Evolutionary conservation across 2,329 filamentous ascomycete species (phyloP).

Genomic region (Fusarium subglutinans): DNA sequence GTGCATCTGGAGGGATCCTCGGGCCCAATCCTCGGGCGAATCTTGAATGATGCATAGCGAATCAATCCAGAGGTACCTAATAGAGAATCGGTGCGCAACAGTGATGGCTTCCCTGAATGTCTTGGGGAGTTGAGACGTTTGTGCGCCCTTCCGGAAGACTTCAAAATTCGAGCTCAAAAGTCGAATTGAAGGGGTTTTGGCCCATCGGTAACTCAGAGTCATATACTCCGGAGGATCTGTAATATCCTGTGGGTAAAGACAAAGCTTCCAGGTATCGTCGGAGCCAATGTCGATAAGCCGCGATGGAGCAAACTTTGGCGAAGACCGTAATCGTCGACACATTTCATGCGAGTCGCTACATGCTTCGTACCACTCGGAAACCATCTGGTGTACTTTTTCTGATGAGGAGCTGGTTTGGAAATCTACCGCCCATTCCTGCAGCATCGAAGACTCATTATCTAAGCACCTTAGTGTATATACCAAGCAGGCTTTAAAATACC

Average conservation of each 20-base stretch:
- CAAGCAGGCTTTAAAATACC: too few species aligned
- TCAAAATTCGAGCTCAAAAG: background rate
- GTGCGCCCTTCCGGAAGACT: background rate
- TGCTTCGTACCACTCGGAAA: background rate
- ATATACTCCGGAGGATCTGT: background rate
- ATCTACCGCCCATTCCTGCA: accelerated
- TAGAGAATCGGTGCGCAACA: background rate
- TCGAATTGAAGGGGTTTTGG: background rate
- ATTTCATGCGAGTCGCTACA: background rate
- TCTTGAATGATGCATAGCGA: background rate
- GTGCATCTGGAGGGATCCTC: background rate
- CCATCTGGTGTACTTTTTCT: background rate
- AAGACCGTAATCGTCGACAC: background rate
- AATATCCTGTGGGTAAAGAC: background rate
- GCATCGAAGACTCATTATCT: background rate
- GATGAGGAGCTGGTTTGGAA: background rate
- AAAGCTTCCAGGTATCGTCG: background rate
- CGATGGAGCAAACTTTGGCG: background rate
- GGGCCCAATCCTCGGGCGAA: background rate
- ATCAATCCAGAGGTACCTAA: background rate
- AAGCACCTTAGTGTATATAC: accelerated
- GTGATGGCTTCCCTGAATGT: background rate
- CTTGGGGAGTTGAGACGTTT: background rate
- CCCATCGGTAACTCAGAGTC: background rate
- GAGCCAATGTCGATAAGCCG: background rate